A percentile compares a stretch with the other conserved stretches of the same genome.
Conservation (phyloP, 768 basidiomycete species). For the Leucocoprinus birnbaumii region DNA sequence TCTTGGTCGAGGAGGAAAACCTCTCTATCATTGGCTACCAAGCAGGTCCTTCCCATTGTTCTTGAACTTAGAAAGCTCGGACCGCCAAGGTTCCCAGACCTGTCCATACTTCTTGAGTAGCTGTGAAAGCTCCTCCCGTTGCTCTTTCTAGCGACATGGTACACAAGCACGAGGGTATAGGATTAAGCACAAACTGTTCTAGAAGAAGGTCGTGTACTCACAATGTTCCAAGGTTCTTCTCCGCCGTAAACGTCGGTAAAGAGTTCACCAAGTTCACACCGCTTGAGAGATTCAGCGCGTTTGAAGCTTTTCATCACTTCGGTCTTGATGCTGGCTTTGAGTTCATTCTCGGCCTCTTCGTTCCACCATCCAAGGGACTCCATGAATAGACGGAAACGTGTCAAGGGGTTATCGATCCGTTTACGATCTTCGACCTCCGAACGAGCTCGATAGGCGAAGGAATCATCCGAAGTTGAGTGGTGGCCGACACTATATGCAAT, state of each 20-base stretch:
- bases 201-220: constrained; percentile 31
- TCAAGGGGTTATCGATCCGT: constrained; percentile 86
- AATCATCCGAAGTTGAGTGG: constrained; percentile 94
- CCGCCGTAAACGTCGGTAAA: constrained; percentile 90
- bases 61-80: constrained; percentile 74
- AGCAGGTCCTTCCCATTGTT: constrained; percentile 65
- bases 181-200: not conserved
- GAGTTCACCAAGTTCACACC: constrained; percentile 71
- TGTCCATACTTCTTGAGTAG: constrained; percentile 84
- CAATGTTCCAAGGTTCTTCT: constrained; percentile 81
- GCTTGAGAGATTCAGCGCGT: constrained; percentile 67
- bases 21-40: constrained; percentile 13
- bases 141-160: constrained; percentile 58
- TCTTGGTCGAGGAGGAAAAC: no score
- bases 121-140: constrained; percentile 70
- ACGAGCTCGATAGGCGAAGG: constrained; percentile 86
- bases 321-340: constrained; percentile 64
- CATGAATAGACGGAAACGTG: constrained; percentile 82
- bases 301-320: constrained; percentile 80
- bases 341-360: constrained; percentile 64
- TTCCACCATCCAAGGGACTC: constrained; percentile 87
- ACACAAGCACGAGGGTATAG: not conserved
- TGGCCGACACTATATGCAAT: constrained; percentile 83
- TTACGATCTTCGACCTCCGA: constrained; percentile 92
- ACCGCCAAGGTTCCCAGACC: constrained; percentile 84